A percentile compares a stretch with the other conserved stretches of the same genome.
phyloP scores from a whole-genome alignment of 2,329 filamentous ascomycete genomes.

The Stemphylium vesicarium region DNA sequence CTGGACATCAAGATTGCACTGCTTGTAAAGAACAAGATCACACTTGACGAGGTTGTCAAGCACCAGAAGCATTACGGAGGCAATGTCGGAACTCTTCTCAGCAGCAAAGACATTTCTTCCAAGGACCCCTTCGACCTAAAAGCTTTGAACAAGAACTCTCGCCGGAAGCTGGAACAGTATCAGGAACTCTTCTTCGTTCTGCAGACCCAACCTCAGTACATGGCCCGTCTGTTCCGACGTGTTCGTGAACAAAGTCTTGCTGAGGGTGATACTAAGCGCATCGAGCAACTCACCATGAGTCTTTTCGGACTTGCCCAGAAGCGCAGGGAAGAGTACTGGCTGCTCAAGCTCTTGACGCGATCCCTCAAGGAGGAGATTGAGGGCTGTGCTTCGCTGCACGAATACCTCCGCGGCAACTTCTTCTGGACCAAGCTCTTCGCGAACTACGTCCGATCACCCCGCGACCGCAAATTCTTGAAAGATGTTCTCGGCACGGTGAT shows the following conservation, averaged over 20 bases:
- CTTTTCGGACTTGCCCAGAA: conserved; percentile 98
- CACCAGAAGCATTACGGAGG: conserved; percentile 97
- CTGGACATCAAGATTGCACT: conserved; percentile 98
- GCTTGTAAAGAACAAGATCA: conserved; percentile 99
- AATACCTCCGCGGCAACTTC: conserved; percentile 86
- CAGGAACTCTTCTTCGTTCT: conserved; percentile 97
- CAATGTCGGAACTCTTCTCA: conserved; percentile 81
- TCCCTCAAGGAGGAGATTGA: conserved; percentile 89
- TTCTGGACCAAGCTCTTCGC: conserved; percentile 89
- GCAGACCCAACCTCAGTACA: conserved; percentile 94
- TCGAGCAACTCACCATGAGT: conserved; percentile 94
- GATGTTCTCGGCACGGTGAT: conserved; percentile 85
- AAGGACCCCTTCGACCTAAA: conserved; percentile 95
- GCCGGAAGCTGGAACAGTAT: conserved; percentile 94
- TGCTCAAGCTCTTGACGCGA: conserved; percentile 83
- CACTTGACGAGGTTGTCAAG: conserved; percentile 93
- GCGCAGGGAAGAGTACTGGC: conserved; percentile 93
- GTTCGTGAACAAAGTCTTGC: conserved; percentile 82
- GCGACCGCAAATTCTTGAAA: conserved; percentile 89
- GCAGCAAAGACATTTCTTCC: conserved; percentile 86
- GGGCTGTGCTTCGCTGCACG: conserved; percentile 72
- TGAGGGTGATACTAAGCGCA: conserved; percentile 90
- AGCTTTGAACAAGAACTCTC: conserved; percentile 93
- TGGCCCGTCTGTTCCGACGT: conserved; percentile 84
- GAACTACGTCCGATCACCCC: conserved; percentile 88